Base-by-base conservation (phyloP, 1,284 basidiomycete species). In the Ceratobasidium sp. region DNA sequence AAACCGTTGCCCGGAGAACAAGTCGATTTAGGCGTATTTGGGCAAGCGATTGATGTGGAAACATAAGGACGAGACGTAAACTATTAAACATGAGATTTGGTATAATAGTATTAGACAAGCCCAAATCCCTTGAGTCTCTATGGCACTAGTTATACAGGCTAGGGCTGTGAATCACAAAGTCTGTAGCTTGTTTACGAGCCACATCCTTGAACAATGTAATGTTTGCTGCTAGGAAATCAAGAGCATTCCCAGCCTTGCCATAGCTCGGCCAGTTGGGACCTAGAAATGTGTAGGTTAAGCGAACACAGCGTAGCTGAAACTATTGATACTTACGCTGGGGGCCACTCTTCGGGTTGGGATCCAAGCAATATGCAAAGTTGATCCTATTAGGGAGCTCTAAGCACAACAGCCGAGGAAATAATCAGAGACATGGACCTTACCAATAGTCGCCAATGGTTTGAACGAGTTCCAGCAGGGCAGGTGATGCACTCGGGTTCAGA, bases 341-440 rank as follows among this genome's bases (percentile, higher is more conserved):
- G 26, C 39, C 33, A 20, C n/a, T 42, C 33, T 49, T 75, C 26
- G 60, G n/a, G 15, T 64, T 75, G 20, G 72, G 72, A 20, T 75
- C 60, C 28, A 75, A 53, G 44, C 64, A n/a, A 49, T 75, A 75
- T 18, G 72, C 72, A 66, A 75, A 75, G n/a, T 75, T 64, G 20
- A 75, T 53, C 72, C 72, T 75, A 28, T 20, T 3, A 10, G 12
- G 15, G 58, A 46, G 33, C 2, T 15, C 39, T 53, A 7, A 75
- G 28, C 20, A 33, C 12, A 18, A 15, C 4, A 12, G 18, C 33
- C 15, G 18, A 66, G 18, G 18, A 5, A 39, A 42, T 7, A 12
- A 13, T 64, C 20, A 23, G 23, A 5, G 18, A 61, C 12, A 26
- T 20, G 1, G 4, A 33, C 12, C 49, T n/a, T 23, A 75, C 72